phyloP scores from a whole-genome alignment of 768 basidiomycete species.

The Sistotremastrum niveocremeum region DNA sequence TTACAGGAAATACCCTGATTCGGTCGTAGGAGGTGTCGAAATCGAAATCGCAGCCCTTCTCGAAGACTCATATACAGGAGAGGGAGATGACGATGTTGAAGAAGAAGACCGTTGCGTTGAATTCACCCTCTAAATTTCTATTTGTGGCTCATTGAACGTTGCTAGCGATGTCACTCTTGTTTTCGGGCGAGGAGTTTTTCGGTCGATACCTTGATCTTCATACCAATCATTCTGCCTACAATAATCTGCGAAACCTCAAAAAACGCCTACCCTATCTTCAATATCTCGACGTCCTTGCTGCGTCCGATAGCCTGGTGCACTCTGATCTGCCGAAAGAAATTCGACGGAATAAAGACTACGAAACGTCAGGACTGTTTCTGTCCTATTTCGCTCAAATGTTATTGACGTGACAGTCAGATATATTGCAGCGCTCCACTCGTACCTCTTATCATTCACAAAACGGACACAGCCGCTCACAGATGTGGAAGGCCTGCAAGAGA shows the following conservation, averaged over 20 bases:
- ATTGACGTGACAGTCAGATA: slow-evolving; percentile 38
- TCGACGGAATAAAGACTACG: slow-evolving; percentile 62
- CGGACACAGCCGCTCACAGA: slow-evolving; percentile 77
- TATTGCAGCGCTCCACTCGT: slow-evolving; percentile 66
- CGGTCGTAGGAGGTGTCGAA: slow-evolving; percentile 68
- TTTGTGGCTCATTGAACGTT: neutral
- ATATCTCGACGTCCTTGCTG: slow-evolving; percentile 71
- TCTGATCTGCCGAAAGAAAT: slow-evolving; percentile 54
- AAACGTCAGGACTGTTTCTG: slow-evolving; percentile 38
- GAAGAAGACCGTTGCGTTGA: slow-evolving; percentile 72
- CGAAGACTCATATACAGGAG: slow-evolving; percentile 62
- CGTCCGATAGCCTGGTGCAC: slow-evolving; percentile 49
- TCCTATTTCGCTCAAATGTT: slow-evolving; percentile 3
- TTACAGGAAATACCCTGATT: slow-evolving; percentile 90
- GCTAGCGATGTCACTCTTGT: slow-evolving; percentile 66
- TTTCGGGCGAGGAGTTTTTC: slow-evolving; percentile 93
- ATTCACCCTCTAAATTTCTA: slow-evolving; percentile 1
- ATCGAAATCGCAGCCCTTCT: slow-evolving; percentile 70
- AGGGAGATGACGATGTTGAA: slow-evolving; percentile 57
- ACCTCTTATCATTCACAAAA: slow-evolving; percentile 77
- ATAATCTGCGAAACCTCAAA: slow-evolving; percentile 76
- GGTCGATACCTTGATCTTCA: slow-evolving; percentile 94
- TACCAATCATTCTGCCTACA: slow-evolving; percentile 73
- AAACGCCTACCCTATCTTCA: slow-evolving; percentile 84
- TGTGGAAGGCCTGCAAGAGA: slow-evolving; percentile 49